Evolutionary conservation across 495 filamentous ascomycete species (phyloP).

Genomic region (Thozetella sp.): DNA sequence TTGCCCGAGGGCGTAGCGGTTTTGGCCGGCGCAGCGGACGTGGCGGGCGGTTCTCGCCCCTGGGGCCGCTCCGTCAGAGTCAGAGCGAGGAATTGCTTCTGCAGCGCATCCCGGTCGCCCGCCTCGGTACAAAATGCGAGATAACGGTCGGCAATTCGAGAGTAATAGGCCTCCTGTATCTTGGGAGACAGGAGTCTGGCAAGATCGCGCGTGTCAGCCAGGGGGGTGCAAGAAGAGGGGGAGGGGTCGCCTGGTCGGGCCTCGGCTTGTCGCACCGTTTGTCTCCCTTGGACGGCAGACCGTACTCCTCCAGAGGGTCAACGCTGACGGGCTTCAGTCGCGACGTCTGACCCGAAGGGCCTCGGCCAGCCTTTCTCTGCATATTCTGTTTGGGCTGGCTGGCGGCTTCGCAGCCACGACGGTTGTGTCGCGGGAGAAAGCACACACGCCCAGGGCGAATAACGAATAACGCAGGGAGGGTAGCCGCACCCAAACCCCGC

Average conservation of each 20-base stretch:
- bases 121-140: conserved; percentile 79
- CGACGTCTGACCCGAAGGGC: conserved; percentile 53
- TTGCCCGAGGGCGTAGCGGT: conserved; percentile 9
- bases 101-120: conserved; percentile 66
- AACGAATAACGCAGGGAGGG: too few species aligned
- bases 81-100: conserved; percentile 72
- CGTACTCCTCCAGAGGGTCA: conserved; percentile 77
- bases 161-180: conserved; percentile 80
- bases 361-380: conserved; percentile 38
- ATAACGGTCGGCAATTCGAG: conserved; percentile 83
- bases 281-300: conserved; percentile 88
- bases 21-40: conserved; percentile 4
- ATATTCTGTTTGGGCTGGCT: conserved; percentile 7
- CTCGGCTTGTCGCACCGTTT: conserved; percentile 28
- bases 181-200: conserved; percentile 73
- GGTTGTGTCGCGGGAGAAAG: not conserved
- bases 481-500: too few species aligned
- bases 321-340: conserved; percentile 69
- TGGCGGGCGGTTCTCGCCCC: conserved; percentile 3
- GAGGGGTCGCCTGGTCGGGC: conserved; percentile 46
- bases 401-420: not conserved
- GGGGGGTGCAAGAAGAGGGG: not conserved
- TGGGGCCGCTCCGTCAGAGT: conserved; percentile 30
- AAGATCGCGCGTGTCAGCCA: conserved; percentile 17
- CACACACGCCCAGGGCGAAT: not conserved